These are phyloP conservation scores for Iodosphaeria phyllophila DNA, from an alignment of 2,329 filamentous ascomycete species.

Conservation along the genomic window DNA sequence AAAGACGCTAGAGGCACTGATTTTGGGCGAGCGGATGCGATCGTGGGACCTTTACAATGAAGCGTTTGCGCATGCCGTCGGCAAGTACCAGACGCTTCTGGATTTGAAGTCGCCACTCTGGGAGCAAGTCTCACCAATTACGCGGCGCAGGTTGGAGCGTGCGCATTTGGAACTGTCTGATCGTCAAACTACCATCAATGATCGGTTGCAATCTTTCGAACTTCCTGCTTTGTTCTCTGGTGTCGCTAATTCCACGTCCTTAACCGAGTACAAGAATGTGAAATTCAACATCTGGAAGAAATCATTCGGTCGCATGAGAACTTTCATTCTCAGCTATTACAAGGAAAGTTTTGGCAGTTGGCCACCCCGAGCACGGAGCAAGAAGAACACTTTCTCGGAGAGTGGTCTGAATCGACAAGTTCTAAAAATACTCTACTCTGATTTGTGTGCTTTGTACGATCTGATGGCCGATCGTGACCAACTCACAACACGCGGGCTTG, in stretches of 20 bases:
- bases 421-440: constrained; percentile 63
- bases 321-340: constrained; percentile 51
- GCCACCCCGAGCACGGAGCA: constrained; percentile 81
- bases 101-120: constrained; percentile 50
- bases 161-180: constrained; percentile 64
- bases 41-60: constrained; percentile 73
- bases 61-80: constrained; percentile 78
- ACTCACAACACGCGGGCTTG: constrained; percentile 61
- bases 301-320: constrained; percentile 56
- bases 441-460: constrained; percentile 77
- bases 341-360: constrained; percentile 45
- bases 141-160: constrained; percentile 63
- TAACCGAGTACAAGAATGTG: constrained; percentile 56
- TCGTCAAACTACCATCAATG: constrained; percentile 50
- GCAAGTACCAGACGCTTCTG: constrained; percentile 62
- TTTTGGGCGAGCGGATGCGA: constrained; percentile 78
- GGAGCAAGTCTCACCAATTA: constrained; percentile 48
- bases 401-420: constrained; percentile 75
- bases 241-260: constrained; percentile 66
- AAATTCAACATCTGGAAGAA: constrained; percentile 72
- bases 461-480: constrained; percentile 64
- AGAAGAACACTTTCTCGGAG: constrained; percentile 79
- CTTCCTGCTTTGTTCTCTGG: constrained; percentile 83
- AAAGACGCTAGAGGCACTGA: constrained; percentile 73
- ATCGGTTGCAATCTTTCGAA: constrained; percentile 70